These are phyloP conservation scores for Coffea eugenioides DNA, from an alignment of 257 asterid species.

Conservation along the genomic window DNA sequence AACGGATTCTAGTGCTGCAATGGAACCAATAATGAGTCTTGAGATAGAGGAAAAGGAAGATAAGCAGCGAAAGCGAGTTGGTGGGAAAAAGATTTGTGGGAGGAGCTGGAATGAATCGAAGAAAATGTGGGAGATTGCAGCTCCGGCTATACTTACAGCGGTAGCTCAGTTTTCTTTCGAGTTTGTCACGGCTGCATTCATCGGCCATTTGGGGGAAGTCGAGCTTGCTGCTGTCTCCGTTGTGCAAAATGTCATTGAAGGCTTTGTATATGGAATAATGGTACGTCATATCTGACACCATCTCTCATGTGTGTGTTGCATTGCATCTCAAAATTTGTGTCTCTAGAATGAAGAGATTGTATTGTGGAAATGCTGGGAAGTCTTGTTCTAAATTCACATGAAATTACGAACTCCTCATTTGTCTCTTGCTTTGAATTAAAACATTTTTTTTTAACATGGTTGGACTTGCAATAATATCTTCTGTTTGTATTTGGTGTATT, in stretches of 20 bases:
- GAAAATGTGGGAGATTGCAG: constrained; percentile 68
- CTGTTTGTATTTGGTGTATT: neutral
- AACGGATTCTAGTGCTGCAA: constrained; percentile 13
- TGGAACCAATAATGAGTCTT: constrained; percentile 19
- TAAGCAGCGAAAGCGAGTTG: neutral
- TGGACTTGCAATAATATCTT: neutral
- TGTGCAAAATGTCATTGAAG: constrained; percentile 79
- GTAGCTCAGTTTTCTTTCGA: constrained; percentile 77
- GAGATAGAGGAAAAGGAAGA: constrained; percentile 10
- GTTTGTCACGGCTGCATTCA: constrained; percentile 66
- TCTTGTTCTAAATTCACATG: too few relatives aligned
- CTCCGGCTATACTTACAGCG: constrained; percentile 59
- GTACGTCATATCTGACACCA: constrained; percentile 22
- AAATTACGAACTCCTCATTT: too few relatives aligned
- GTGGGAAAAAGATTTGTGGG: constrained; percentile 11
- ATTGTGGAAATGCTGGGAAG: too few relatives aligned
- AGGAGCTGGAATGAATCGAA: constrained; percentile 60
- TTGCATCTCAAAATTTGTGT: too few relatives aligned
- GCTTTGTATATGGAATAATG: constrained; percentile 79
- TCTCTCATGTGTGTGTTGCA: neutral
- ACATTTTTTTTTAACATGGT: neutral
- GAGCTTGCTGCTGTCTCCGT: constrained; percentile 83
- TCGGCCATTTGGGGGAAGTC: constrained; percentile 68
- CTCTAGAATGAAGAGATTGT: neutral
- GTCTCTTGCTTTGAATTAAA: too few relatives aligned